phyloP scores from a whole-genome alignment of 208 protist species.

The Trypanosoma boissoni region DNA sequence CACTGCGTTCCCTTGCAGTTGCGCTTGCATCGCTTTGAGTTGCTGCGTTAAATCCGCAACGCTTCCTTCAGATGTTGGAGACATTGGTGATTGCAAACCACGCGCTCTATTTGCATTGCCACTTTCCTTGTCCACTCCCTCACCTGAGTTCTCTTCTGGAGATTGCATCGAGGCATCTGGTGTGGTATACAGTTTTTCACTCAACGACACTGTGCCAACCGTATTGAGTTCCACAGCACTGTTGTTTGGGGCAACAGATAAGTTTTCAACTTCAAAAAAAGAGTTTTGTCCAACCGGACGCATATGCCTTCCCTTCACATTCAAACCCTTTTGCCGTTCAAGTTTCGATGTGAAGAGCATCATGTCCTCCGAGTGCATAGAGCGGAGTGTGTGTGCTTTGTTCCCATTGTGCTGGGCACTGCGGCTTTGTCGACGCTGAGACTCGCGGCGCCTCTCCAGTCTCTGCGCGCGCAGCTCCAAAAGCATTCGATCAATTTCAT shows the following conservation, averaged over 20 bases:
- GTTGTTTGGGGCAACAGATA: not conserved
- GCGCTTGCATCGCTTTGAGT: not conserved
- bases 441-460: not conserved
- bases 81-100: no score
- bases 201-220: no score
- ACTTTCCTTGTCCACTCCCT: no score
- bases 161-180: no score
- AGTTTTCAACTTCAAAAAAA: not conserved
- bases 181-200: no score
- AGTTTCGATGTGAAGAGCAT: not conserved
- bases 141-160: no score
- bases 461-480: not conserved
- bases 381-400: no score
- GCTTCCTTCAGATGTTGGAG: no score
- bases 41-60: not conserved
- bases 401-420: no score
- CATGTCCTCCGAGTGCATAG: not conserved
- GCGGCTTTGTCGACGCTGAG: not conserved
- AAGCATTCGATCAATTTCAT: slow-evolving; percentile 21
- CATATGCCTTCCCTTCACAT: not conserved
- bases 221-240: no score
- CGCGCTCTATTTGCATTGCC: no score
- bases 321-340: slow-evolving; percentile 1
- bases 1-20: not conserved
- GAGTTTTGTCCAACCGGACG: not conserved